Conservation (phyloP, 2,329 filamentous ascomycete genomes). For the Grosmannia penicillata region DNA sequence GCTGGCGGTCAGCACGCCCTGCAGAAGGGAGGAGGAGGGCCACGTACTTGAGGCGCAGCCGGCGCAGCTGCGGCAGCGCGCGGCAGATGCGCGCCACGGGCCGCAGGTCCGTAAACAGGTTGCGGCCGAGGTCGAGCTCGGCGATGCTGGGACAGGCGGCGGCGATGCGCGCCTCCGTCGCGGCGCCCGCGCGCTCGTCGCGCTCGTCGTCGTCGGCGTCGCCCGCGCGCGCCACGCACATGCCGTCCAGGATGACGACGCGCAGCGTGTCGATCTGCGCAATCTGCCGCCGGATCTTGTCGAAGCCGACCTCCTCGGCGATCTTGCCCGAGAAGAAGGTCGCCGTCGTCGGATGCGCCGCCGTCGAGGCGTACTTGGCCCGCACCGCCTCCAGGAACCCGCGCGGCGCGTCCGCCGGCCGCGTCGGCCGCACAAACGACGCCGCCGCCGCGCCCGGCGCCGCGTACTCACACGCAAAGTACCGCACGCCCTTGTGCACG, state of each 20-base stretch:
- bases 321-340: constrained; percentile 67
- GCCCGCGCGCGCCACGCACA: constrained; percentile 37
- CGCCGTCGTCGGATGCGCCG: constrained; percentile 7
- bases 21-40: not conserved
- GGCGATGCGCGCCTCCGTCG: constrained; percentile 25
- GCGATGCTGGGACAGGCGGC: constrained; percentile 50
- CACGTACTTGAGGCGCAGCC: constrained; percentile 56
- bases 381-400: constrained; percentile 68
- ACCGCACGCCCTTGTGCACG: constrained; percentile 59
- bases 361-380: constrained; percentile 66
- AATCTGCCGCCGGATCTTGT: constrained; percentile 73
- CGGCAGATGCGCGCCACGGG: constrained; percentile 58
- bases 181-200: too few species aligned
- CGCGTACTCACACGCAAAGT: constrained; percentile 63
- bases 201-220: constrained; percentile 19
- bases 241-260: constrained; percentile 68
- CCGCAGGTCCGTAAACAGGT: constrained; percentile 54
- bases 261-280: constrained; percentile 64
- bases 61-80: constrained; percentile 50
- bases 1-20: constrained; percentile 31
- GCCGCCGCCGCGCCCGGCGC: constrained; percentile 39
- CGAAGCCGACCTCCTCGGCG: constrained; percentile 87
- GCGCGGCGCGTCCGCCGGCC: constrained; percentile 50
- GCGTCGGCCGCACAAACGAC: constrained; percentile 73
- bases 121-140: constrained; percentile 76